Percentiles rank a stretch among this genome's conserved stretches.
phyloP scores from a whole-genome alignment of 208 protist species.

The Acanthamoeba royreba region DNA sequence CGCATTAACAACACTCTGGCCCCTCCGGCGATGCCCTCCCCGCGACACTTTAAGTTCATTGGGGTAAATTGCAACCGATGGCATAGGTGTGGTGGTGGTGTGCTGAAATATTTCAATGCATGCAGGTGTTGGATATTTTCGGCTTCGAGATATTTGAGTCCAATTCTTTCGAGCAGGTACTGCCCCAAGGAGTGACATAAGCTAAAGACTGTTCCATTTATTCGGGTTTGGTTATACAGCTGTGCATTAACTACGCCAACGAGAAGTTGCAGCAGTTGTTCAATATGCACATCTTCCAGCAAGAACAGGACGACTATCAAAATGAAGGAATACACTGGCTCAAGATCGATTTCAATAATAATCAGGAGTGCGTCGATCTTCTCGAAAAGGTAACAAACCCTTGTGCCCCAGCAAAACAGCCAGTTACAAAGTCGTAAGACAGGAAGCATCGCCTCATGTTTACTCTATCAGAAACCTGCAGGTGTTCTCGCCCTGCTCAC shows the following conservation, averaged over 20 bases:
- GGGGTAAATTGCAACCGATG: no score
- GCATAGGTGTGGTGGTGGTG: not conserved
- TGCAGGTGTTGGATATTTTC: constrained; percentile 74
- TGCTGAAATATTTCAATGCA: not conserved
- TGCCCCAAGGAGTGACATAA: not conserved
- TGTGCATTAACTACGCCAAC: constrained; percentile 84
- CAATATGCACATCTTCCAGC: constrained; percentile 81
- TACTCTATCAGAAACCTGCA: constrained; percentile 81
- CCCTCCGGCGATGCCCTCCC: not conserved
- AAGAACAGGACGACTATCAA: constrained; percentile 77
- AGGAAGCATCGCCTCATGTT: no score
- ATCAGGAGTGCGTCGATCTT: constrained; percentile 75
- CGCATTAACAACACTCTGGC: constrained; percentile 64
- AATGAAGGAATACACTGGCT: constrained; percentile 72
- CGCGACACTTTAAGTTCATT: not conserved
- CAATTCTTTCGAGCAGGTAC: constrained; percentile 78
- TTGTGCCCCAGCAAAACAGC: not conserved
- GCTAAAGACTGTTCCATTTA: not conserved
- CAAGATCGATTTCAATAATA: constrained; percentile 80
- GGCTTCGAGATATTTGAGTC: constrained; percentile 82
- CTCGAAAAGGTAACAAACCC: constrained; percentile 60
- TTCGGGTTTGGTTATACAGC: constrained; percentile 67
- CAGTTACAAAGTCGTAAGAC: no score
- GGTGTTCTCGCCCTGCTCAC: constrained; percentile 89
- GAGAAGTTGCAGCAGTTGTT: constrained; percentile 82